A percentile compares a stretch with the other conserved stretches of the same genome.
phyloP scores from a whole-genome alignment of 352 stramenopile species.

The Phytophthora idaei region DNA sequence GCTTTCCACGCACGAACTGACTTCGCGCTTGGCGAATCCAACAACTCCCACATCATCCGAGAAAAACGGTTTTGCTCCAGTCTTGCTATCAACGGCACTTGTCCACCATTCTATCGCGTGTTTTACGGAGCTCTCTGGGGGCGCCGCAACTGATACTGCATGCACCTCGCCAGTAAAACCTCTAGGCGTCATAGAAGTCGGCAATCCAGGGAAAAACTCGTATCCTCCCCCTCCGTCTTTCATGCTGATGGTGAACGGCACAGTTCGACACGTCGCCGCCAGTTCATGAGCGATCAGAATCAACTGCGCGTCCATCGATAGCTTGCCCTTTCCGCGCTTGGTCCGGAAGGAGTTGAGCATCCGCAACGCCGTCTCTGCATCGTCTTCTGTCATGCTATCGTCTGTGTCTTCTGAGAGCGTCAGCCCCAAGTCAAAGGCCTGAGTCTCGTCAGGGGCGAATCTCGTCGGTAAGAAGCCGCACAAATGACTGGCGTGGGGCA shows the following conservation, averaged over 20 bases:
- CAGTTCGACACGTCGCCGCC: constrained; percentile 18
- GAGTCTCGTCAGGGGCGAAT: constrained; percentile 29
- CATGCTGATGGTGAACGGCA: constrained; percentile 24
- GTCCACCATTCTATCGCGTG: constrained; percentile 37
- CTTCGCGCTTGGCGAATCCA: constrained; percentile 32
- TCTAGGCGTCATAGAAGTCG: constrained; percentile 6
- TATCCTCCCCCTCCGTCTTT: constrained; percentile 15
- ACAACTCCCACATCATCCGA: constrained; percentile 26
- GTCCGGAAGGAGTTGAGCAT: constrained; percentile 41
- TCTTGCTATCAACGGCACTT: constrained; percentile 23
- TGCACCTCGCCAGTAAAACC: constrained; percentile 26
- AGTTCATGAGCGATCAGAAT: constrained; percentile 42
- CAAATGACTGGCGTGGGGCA: constrained; percentile 10
- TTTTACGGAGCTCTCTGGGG: constrained; percentile 18
- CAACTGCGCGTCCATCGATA: constrained; percentile 39
- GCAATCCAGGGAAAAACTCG: constrained; percentile 16
- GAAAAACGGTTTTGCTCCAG: constrained; percentile 31
- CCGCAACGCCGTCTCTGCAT: constrained; percentile 35
- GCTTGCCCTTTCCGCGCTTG: constrained; percentile 20
- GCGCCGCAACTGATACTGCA: constrained; percentile 24
- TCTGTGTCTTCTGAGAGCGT: constrained; percentile 1
- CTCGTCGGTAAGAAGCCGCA: constrained; percentile 34
- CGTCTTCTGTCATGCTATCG: constrained; percentile 20
- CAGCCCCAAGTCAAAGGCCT: constrained; percentile 35
- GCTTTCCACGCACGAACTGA: constrained; percentile 16